A percentile compares a stretch with the other conserved stretches of the same genome.
phyloP scores from a whole-genome alignment of 2,329 filamentous ascomycete species.

The Ceratocystis huliohia region DNA sequence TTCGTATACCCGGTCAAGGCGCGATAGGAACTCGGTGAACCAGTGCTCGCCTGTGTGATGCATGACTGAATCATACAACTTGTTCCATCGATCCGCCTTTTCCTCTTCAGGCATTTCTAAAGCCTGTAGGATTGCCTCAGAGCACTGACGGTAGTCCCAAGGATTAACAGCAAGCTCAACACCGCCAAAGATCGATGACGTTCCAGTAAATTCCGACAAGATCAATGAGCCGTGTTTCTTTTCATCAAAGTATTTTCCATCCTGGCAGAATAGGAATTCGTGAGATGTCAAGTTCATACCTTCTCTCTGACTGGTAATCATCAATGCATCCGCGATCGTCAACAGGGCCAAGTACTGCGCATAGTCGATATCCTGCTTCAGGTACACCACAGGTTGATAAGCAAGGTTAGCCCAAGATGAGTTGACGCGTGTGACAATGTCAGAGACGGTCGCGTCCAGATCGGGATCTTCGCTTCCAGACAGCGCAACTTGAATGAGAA shows the following conservation, averaged over 20 bases:
- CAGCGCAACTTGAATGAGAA: constrained; percentile 86
- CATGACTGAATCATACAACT: constrained; percentile 59
- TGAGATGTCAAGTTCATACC: constrained; percentile 96
- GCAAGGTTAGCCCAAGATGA: constrained; percentile 80
- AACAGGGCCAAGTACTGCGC: constrained; percentile 85
- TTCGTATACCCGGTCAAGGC: constrained; percentile 63
- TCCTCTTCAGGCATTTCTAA: constrained; percentile 68
- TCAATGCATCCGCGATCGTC: constrained; percentile 77
- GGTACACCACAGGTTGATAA: constrained; percentile 83
- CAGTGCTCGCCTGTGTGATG: constrained; percentile 76
- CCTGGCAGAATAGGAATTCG: constrained; percentile 87
- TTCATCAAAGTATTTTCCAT: constrained; percentile 54
- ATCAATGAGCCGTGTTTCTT: constrained; percentile 84
- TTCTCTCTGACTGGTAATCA: constrained; percentile 90
- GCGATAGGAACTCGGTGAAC: constrained; percentile 62
- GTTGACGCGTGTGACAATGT: constrained; percentile 91
- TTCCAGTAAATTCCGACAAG: constrained; percentile 89
- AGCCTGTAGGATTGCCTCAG: constrained; percentile 70
- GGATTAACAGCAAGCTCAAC: constrained; percentile 81
- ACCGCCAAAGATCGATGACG: constrained; percentile 69
- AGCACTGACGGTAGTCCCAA: constrained; percentile 85
- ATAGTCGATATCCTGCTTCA: constrained; percentile 90
- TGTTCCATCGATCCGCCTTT: constrained; percentile 60
- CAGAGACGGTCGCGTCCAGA: constrained; percentile 74
- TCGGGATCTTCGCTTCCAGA: constrained; percentile 81